Conservation (phyloP, 768 basidiomycete genomes). For the Mycena rosella region DNA sequence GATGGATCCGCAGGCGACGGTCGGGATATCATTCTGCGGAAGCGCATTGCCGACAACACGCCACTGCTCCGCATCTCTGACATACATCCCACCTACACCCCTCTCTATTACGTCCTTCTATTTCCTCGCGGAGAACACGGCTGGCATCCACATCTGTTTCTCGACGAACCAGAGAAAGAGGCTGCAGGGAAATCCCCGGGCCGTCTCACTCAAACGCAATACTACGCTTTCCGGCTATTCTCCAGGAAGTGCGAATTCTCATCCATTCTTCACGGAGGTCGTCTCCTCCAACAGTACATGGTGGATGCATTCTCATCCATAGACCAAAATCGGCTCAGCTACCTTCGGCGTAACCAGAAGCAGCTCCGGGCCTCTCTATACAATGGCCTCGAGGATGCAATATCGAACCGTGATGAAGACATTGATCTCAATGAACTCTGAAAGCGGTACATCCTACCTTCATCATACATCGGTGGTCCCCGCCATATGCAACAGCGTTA, state of each 20-base stretch:
- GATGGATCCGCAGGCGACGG: conserved; percentile 32
- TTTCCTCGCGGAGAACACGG: conserved; percentile 50
- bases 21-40: conserved; percentile 46
- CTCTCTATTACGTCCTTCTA: conserved; percentile 53
- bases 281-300: conserved; percentile 54
- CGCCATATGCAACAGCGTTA: conserved; percentile 50
- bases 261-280: conserved; percentile 48
- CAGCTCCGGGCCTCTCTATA: conserved; percentile 48
- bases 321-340: conserved; percentile 49
- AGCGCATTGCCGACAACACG: conserved; percentile 18
- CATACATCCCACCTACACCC: conserved; percentile 43
- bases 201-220: conserved; percentile 4
- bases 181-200: conserved; percentile 16
- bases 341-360: conserved; percentile 44
- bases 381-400: conserved; percentile 44
- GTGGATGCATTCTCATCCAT: conserved; percentile 52
- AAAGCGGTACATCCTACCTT: conserved; percentile 40
- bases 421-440: conserved; percentile 42
- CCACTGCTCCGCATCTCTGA: conserved; percentile 44
- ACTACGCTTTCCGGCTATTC: not conserved
- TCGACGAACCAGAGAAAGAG: not conserved
- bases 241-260: conserved; percentile 34
- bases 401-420: conserved; percentile 32
- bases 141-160: conserved; percentile 43
- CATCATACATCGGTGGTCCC: conserved; percentile 35